Base-by-base conservation (phyloP, 768 basidiomycete species). In the Pisolithus orientalis region DNA sequence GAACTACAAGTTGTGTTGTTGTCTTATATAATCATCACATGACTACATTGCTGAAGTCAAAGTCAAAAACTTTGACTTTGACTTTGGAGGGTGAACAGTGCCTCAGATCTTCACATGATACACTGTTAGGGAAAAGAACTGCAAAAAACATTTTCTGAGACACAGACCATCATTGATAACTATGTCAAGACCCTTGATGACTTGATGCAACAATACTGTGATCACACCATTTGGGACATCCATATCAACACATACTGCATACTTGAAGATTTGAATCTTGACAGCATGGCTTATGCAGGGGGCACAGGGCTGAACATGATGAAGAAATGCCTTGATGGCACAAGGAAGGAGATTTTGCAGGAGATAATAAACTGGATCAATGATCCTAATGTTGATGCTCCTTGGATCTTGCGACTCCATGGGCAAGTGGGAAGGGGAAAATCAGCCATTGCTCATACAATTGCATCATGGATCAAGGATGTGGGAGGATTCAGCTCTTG, bases 351-450 rank as follows among this genome's bases (percentile, higher is more conserved):
- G 8, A 55, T 68, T 25, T 50, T 68, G 31, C 52, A 60, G 9
- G 59, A 60, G 21, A 64, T 70, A 29, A 49, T 47, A 27, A 39
- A 54, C 11, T 70, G 68, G 67, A 48, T 55, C 16, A 53, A 57
- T 34, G 21, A 29, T 37, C 17, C 44, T 17, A 16, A 43, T 25
- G 17, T 24, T 17, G 25, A 3, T 6, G 55, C 57, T 32, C 39
- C 65, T 32, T 11, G 42, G 17, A 21, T 43, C 21, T 21, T 21
- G 21, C 2, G 21, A 2, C 21, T 21, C 2, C 21, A 21, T 21
- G 21, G 21, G 21, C 21, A 21, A 21, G 21, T 2, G 1, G 21
- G 21, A 21, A 21, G 21, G 21, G 21, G 21, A 21, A 21, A 21
- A 21, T 21, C 21, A 2, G 21, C 21, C 21, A 21, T 21, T 2